These are phyloP conservation scores for Climacium dendroides DNA, from an alignment of 225 moss, liverwort and hornwort species.

Conservation along the genomic window DNA sequence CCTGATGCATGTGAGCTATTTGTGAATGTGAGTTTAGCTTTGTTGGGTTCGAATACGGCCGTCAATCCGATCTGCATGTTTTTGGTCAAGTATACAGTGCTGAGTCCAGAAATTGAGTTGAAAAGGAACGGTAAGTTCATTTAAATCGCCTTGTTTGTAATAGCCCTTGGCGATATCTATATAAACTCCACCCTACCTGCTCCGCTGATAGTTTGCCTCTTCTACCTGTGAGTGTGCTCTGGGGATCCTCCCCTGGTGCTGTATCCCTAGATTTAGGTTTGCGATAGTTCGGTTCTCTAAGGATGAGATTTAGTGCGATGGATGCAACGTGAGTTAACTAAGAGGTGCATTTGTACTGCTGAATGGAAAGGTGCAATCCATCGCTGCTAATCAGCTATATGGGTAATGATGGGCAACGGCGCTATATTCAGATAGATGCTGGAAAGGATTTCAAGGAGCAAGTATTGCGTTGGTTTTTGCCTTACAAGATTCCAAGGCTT, in stretches of 20 bases:
- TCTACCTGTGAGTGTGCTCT: not conserved
- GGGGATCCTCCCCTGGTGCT: not conserved
- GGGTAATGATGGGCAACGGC: slow-evolving; percentile 62
- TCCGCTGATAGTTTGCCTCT: not conserved
- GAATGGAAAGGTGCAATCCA: slow-evolving; percentile 79
- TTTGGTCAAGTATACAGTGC: not conserved
- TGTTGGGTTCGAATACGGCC: not conserved
- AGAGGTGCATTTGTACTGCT: slow-evolving; percentile 12
- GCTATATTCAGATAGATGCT: slow-evolving; percentile 93
- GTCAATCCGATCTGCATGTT: not conserved
- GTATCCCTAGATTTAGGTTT: not conserved
- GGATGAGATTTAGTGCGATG: not conserved
- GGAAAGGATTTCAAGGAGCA: slow-evolving; percentile 99
- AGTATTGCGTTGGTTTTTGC: slow-evolving; percentile 88
- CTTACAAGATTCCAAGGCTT: slow-evolving; percentile 78
- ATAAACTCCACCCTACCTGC: not conserved
- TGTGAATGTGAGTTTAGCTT: not conserved
- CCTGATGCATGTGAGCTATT: not conserved
- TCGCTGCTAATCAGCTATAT: slow-evolving; percentile 86
- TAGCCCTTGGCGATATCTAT: not conserved
- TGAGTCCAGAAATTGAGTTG: not conserved
- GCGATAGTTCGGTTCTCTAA: not conserved
- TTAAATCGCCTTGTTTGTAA: not conserved
- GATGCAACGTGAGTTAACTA: not conserved
- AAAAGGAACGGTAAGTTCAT: not conserved